phyloP scores from a whole-genome alignment of 2,329 filamentous ascomycete species.

The Fusarium sacchari region DNA sequence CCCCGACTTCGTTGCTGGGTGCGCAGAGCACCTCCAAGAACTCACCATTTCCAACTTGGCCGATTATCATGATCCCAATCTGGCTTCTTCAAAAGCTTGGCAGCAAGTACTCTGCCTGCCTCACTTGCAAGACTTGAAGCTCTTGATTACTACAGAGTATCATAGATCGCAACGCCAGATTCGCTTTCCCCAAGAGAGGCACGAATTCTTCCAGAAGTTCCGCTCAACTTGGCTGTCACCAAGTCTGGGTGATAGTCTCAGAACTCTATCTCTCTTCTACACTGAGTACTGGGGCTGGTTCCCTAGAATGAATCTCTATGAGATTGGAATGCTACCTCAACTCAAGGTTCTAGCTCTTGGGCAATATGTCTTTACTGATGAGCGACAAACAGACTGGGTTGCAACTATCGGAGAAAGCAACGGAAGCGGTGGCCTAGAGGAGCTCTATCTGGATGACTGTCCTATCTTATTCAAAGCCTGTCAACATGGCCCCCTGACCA shows the following conservation, averaged over 20 bases:
- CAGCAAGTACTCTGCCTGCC: not conserved
- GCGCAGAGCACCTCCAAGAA: not conserved
- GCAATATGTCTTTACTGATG: not conserved
- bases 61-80: not conserved
- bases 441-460: not conserved
- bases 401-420: not conserved
- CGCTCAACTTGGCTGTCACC: not conserved
- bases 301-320: not conserved
- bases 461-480: not conserved
- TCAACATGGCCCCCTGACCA: not conserved
- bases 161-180: too few relatives aligned
- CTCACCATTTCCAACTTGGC: not conserved
- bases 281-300: not conserved
- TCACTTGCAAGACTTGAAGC: not conserved
- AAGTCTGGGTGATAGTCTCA: not conserved
- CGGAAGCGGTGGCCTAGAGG: accelerated
- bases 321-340: not conserved
- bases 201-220: not conserved
- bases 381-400: not conserved
- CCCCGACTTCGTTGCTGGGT: not conserved
- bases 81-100: not conserved
- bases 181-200: not conserved
- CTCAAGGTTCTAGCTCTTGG: not conserved
- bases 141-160: not conserved
- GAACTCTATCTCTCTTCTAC: not conserved